phyloP scores from a whole-genome alignment of 2,329 filamentous ascomycete species.

The Cadophora gregata region DNA sequence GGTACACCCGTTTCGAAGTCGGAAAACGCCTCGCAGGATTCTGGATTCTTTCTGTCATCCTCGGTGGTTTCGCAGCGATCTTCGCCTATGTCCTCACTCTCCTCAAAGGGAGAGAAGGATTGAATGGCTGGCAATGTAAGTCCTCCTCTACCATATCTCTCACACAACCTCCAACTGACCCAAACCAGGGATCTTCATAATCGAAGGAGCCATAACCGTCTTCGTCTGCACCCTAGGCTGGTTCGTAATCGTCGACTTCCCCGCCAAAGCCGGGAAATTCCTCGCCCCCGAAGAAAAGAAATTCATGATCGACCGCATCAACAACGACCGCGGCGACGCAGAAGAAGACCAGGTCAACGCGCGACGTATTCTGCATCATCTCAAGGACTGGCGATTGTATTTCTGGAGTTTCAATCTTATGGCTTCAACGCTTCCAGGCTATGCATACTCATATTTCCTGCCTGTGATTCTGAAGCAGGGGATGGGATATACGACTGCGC shows the following conservation, averaged over 20 bases:
- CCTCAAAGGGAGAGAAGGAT: constrained; percentile 3
- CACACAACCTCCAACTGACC: not conserved
- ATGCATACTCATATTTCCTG: constrained; percentile 79
- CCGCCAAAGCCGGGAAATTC: constrained; percentile 54
- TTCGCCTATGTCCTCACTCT: constrained; percentile 18
- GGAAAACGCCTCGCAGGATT: constrained; percentile 18
- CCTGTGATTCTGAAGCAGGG: constrained; percentile 71
- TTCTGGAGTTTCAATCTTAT: constrained; percentile 64
- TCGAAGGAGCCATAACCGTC: constrained; percentile 60
- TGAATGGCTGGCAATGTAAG: constrained; percentile 21
- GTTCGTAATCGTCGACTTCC: constrained; percentile 68
- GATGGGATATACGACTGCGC: constrained; percentile 58
- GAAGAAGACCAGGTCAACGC: constrained; percentile 53
- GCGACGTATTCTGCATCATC: constrained; percentile 52
- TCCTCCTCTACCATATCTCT: not conserved
- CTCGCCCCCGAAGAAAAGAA: constrained; percentile 55
- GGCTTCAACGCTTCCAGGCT: constrained; percentile 73
- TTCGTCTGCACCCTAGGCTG: constrained; percentile 57
- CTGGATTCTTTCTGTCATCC: constrained; percentile 15
- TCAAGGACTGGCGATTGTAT: constrained; percentile 64
- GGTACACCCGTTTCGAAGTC: constrained; percentile 21
- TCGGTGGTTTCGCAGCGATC: constrained; percentile 15
- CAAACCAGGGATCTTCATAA: constrained; percentile 33
- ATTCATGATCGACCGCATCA: constrained; percentile 59
- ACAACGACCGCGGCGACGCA: constrained; percentile 62